Evolutionary conservation across 495 filamentous ascomycete genomes (phyloP), one percentile per base, ranked within the genome.

Genomic region (Aspergillus bertholletiae): DNA sequence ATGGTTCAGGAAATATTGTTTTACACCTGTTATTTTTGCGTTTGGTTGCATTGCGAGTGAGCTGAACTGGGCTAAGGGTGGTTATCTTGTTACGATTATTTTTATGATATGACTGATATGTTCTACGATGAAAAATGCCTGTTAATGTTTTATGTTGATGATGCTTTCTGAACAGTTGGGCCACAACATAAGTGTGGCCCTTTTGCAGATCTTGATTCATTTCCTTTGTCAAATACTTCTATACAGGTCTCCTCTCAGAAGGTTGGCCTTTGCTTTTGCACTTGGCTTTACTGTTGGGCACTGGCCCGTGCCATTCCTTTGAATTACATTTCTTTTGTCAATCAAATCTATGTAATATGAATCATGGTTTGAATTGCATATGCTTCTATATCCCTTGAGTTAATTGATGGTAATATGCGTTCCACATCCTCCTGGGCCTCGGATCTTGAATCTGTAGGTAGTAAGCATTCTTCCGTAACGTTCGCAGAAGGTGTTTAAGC

Each of bases 361-460:
- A 37, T 49, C 1, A 20, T 55, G 27, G 78, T 78, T 56, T 84
- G 37, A 32, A 51, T 26, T 56, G 54, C 45, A 46, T 46, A 51
- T 51, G 46, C 46, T 56, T 27, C 43, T 39, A 21, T 22, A 46
- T 34, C 35, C 23, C 22, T n/a, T 2, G 34, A 6, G 17, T n/a
- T 15, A 37, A 18, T 32, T 12, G n/a, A 32, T 13, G 26, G 18
- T 15, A 7, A 47, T 47, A 46, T 27, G 23, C 17, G 5, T 3
- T 46, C 2, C 30, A 34, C 30, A 2, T n/a, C 34, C 13, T 32
- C 9, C 30, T 32, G 13, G 9, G 30, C 13, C 30, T 32, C 7
- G 13, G 1, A 7, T 32, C 9, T 32, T 11, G 30, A 32, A 32
- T 11, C 30, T 9, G 30, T 32, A 9, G 3, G 7, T 11, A 9